phyloP scores from a whole-genome alignment of 148 eudicot genomes.

The Salicornia ramosissima region DNA sequence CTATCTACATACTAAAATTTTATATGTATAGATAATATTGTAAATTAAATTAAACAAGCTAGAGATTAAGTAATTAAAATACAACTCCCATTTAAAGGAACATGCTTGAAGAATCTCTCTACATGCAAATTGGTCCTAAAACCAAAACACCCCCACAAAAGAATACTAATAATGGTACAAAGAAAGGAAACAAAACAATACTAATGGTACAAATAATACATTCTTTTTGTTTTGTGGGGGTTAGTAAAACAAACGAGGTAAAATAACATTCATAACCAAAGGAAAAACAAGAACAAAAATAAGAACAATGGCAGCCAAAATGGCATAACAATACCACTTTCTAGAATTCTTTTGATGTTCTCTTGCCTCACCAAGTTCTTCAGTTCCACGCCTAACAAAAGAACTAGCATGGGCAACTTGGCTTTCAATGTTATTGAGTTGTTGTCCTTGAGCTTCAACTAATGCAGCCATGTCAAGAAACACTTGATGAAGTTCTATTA shows the following conservation, averaged over 20 bases:
- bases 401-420: slow-evolving; percentile 56
- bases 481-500: slow-evolving; percentile 65
- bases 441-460: slow-evolving; percentile 58
- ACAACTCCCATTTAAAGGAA: not conserved
- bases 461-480: slow-evolving; percentile 69
- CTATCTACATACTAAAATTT: too few species aligned
- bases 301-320: slow-evolving; percentile 28
- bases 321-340: slow-evolving; percentile 54
- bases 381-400: slow-evolving; percentile 44
- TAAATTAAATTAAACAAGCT: too few species aligned
- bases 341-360: slow-evolving; percentile 51
- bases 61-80: too few species aligned
- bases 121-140: not conserved
- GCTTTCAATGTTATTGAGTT: slow-evolving; percentile 43
- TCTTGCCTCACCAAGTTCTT: slow-evolving; percentile 39
- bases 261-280: slow-evolving; percentile 23
- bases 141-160: not conserved
- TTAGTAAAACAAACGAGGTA: slow-evolving; percentile 23
- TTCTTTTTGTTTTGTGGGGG: not conserved
- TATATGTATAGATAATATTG: too few species aligned
- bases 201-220: not conserved
- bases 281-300: slow-evolving; percentile 39
- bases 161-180: not conserved
- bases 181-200: not conserved
- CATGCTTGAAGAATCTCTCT: not conserved